Evolutionary conservation across 495 filamentous ascomycete species (phyloP), one percentile per base, ranked within the genome.

Genomic region (Penicillium coffeae): DNA sequence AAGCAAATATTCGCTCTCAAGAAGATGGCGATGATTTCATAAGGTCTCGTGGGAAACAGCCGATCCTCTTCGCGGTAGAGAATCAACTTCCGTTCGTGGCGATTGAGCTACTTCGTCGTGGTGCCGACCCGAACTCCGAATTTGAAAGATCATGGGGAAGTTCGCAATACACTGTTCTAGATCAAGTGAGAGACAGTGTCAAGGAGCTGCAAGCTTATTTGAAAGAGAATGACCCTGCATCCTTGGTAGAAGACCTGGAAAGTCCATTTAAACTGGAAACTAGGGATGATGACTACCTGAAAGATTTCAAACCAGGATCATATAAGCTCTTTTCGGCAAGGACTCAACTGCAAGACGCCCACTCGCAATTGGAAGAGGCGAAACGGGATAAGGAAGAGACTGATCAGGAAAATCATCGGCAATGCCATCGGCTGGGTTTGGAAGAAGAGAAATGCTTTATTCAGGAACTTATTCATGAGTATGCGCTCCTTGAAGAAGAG

Each of bases 391-490:
- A 22, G 0, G n/a, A 4, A 0, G 8, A 21, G 0, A 37, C 53
- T 15, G 48, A 64, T 0, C 41, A 48, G 4, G 53, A 61, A 21
- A 81, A 77, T n/a, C n/a, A n/a, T n/a, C n/a, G n/a, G n/a, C n/a
- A n/a, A n/a, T n/a, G n/a, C n/a, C n/a, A n/a, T n/a, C n/a, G n/a
- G 0, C 14, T 70, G 2, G 37, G 47, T 0, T 74, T 80, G 51
- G 87, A 87, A 63, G 68, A 63, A 34, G 63, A n/a, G n/a, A n/a
- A n/a, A n/a, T n/a, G 57, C 2, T 77, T 71, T 1, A 68, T 87
- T 22, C 21, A 68, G 9, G 60, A 66, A 8, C 51, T 82, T 6
- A 64, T 81, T 32, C 45, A 47, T 0, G 69, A 80, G 3, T 77
- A 82, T 25, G 68, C 81, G 50, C 55, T 71, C 19, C 58, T 86